Evolutionary conservation across 345 rosid genomes (phyloP).

Genomic region (Anastatica hierochuntica): DNA sequence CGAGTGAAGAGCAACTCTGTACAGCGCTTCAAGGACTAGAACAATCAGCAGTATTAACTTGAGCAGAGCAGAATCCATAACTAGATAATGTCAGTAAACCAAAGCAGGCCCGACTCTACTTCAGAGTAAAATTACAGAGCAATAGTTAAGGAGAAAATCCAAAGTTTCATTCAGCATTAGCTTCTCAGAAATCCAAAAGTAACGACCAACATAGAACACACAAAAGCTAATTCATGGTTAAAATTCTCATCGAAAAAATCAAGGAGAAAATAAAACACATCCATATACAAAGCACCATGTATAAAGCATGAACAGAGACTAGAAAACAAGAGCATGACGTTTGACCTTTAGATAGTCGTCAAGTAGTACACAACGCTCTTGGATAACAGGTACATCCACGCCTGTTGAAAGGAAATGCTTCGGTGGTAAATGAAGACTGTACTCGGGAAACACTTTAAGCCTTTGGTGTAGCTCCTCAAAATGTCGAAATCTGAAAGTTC

Average conservation of each 20-base stretch:
- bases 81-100: no score
- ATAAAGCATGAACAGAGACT: slow-evolving; percentile 19
- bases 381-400: slow-evolving; percentile 67
- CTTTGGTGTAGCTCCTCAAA: slow-evolving; percentile 98
- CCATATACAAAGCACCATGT: not conserved
- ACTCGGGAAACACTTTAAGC: slow-evolving; percentile 80
- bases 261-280: not conserved
- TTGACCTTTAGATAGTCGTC: slow-evolving; percentile 83
- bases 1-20: slow-evolving; percentile 2
- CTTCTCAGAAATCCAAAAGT: no score
- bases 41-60: no score
- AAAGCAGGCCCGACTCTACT: no score
- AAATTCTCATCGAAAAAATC: no score
- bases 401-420: slow-evolving; percentile 96
- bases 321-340: slow-evolving; percentile 7
- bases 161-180: no score
- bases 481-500: slow-evolving; percentile 70
- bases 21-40: no score
- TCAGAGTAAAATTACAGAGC: no score
- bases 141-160: no score
- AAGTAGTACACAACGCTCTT: slow-evolving; percentile 83
- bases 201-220: slow-evolving; percentile 7
- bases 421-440: slow-evolving; percentile 90
- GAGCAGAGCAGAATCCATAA: not conserved
- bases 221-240: slow-evolving; percentile 6